These are phyloP conservation scores for Myxozyma neotropica DNA, from an alignment of 805 yeast genomes.

Conservation along the genomic window DNA sequence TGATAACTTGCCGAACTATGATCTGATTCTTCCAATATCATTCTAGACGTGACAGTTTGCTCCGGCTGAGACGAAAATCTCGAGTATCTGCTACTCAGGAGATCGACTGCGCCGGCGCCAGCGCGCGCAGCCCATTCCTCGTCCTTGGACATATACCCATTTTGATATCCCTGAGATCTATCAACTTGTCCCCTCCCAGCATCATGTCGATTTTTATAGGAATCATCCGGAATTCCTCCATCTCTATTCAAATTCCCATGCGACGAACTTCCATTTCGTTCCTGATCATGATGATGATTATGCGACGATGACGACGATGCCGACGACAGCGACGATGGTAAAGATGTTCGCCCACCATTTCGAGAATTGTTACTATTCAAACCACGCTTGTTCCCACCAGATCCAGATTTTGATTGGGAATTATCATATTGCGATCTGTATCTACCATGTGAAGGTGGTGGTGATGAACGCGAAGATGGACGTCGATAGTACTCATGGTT, in stretches of 20 bases:
- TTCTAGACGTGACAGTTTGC: neutral
- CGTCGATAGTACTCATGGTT: neutral
- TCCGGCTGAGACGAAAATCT: neutral
- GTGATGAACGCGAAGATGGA: neutral
- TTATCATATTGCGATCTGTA: neutral
- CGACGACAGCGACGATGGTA: neutral
- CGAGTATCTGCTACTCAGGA: neutral
- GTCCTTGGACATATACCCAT: constrained; percentile 17
- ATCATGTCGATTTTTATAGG: neutral
- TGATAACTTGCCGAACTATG: neutral
- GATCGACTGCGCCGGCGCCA: constrained; percentile 1
- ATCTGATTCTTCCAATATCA: neutral
- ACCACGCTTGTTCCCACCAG: neutral
- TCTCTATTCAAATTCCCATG: neutral
- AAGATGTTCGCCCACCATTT: too few species aligned
- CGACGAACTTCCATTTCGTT: neutral
- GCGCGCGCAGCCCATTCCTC: constrained; percentile 26
- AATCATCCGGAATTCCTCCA: neutral
- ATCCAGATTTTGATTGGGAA: neutral
- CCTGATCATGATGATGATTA: neutral
- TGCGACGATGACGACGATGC: neutral
- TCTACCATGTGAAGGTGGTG: neutral
- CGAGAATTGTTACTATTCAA: too few species aligned
- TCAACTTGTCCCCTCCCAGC: neutral
- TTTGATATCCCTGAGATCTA: neutral